These are phyloP conservation scores for Onygena corvina DNA, from an alignment of 2,329 filamentous ascomycete genomes.

Conservation along the genomic window DNA sequence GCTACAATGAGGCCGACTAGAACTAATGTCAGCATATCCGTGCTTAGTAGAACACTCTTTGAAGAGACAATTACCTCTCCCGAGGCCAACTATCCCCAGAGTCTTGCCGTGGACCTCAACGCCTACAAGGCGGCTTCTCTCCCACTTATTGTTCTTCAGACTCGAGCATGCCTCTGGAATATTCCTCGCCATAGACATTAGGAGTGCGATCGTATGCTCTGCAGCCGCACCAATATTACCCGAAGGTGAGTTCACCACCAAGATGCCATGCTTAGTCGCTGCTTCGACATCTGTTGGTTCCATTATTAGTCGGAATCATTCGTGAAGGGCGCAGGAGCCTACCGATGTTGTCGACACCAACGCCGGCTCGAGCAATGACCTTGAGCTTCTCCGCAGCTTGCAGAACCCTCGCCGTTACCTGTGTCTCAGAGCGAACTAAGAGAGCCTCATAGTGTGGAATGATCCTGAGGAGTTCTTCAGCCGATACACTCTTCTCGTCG, in stretches of 20 bases:
- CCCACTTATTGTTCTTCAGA: constrained; percentile 62
- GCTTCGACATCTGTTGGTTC: constrained; percentile 46
- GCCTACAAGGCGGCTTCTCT: constrained; percentile 60
- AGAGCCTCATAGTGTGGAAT: constrained; percentile 64
- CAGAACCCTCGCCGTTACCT: constrained; percentile 59
- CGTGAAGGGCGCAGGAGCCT: constrained; percentile 7
- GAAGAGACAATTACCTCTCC: constrained; percentile 46
- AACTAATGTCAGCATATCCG: constrained; percentile 1
- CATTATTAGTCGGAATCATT: neutral
- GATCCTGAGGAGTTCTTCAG: constrained; percentile 51
- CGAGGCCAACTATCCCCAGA: constrained; percentile 63
- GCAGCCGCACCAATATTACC: constrained; percentile 73
- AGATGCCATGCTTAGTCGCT: constrained; percentile 60
- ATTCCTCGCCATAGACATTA: constrained; percentile 63
- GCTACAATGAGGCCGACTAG: constrained; percentile 64
- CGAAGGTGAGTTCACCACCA: constrained; percentile 67
- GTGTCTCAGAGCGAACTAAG: constrained; percentile 70
- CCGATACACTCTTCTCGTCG: constrained; percentile 51
- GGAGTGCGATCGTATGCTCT: constrained; percentile 62
- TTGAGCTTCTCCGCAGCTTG: constrained; percentile 55
- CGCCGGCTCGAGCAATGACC: constrained; percentile 68
- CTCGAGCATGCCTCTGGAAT: constrained; percentile 57
- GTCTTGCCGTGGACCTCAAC: constrained; percentile 68
- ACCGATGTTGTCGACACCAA: constrained; percentile 69
- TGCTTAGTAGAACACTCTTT: neutral